A percentile compares a stretch with the other conserved stretches of the same genome.
phyloP scores from a whole-genome alignment of 176 grass and related monocot genomes.

The Cymbopogon citratus region DNA sequence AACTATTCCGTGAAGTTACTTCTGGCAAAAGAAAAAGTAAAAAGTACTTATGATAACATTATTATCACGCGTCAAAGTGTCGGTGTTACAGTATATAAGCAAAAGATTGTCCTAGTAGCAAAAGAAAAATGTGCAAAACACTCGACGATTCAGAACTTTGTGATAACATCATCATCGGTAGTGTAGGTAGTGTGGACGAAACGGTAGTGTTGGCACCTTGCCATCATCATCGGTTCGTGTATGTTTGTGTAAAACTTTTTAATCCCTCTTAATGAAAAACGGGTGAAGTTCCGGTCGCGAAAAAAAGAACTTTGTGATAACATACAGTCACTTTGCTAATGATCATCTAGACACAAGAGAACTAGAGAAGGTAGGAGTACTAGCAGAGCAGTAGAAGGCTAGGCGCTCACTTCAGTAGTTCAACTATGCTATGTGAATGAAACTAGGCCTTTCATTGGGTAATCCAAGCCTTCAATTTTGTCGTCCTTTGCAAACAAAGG shows the following conservation, averaged over 20 bases:
- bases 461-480: conserved; percentile 9
- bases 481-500: conserved; percentile 19
- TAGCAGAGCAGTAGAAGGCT: neutral
- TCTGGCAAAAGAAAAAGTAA: neutral
- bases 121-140: neutral
- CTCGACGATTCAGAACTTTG: neutral
- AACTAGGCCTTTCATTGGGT: conserved; percentile 13
- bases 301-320: too few relatives aligned
- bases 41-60: neutral
- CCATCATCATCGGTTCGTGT: too few relatives aligned
- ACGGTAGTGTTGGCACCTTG: too few relatives aligned
- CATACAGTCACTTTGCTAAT: neutral
- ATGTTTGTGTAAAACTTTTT: too few relatives aligned
- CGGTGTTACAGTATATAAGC: neutral
- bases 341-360: neutral
- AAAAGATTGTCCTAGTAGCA: neutral
- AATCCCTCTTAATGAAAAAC: too few relatives aligned
- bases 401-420: neutral
- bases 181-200: too few relatives aligned
- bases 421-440: neutral
- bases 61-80: conserved; percentile 7
- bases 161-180: too few relatives aligned
- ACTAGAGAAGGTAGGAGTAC: neutral
- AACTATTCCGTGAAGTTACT: neutral
- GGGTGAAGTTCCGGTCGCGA: too few relatives aligned